A percentile compares a stretch with the other conserved stretches of the same genome.
Evolutionary conservation across 441 rosid species (phyloP).

Genomic region (Gossypium lobatum): DNA sequence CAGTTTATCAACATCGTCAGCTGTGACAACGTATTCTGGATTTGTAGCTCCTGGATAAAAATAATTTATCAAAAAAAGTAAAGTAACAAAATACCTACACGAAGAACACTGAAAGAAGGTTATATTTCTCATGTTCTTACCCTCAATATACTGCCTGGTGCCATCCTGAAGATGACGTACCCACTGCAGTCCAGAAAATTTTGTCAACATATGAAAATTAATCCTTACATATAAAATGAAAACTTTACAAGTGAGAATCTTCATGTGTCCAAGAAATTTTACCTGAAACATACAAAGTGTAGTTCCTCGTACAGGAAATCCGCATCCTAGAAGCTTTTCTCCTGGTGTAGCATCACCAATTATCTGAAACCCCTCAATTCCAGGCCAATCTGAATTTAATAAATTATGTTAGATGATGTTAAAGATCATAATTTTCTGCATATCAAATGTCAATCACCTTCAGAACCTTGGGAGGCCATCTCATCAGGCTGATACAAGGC

Average conservation of each 20-base stretch:
- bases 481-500: slow-evolving; percentile 30
- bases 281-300: slow-evolving; percentile 98
- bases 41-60: slow-evolving; percentile 77
- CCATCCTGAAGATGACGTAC: slow-evolving; percentile 98
- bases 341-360: slow-evolving; percentile 90
- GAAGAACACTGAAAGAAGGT: neutral
- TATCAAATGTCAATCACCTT: slow-evolving; percentile 34
- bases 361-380: slow-evolving; percentile 88
- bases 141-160: slow-evolving; percentile 91
- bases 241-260: neutral
- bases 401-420: slow-evolving; percentile 23
- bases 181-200: slow-evolving; percentile 48
- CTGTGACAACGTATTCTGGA: slow-evolving; percentile 95
- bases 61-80: neutral
- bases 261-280: slow-evolving; percentile 12
- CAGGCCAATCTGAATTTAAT: slow-evolving; percentile 64
- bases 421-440: slow-evolving; percentile 16
- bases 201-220: slow-evolving; percentile 2
- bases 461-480: slow-evolving; percentile 31
- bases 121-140: slow-evolving; percentile 32
- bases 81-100: slow-evolving; percentile 11
- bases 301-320: slow-evolving; percentile 85
- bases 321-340: slow-evolving; percentile 90
- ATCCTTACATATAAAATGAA: neutral
- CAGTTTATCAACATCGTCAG: slow-evolving; percentile 94